A percentile compares a stretch with the other conserved stretches of the same genome.
Conservation (phyloP, 2,329 filamentous ascomycete species). For the Phialemoniopsis sp. region DNA sequence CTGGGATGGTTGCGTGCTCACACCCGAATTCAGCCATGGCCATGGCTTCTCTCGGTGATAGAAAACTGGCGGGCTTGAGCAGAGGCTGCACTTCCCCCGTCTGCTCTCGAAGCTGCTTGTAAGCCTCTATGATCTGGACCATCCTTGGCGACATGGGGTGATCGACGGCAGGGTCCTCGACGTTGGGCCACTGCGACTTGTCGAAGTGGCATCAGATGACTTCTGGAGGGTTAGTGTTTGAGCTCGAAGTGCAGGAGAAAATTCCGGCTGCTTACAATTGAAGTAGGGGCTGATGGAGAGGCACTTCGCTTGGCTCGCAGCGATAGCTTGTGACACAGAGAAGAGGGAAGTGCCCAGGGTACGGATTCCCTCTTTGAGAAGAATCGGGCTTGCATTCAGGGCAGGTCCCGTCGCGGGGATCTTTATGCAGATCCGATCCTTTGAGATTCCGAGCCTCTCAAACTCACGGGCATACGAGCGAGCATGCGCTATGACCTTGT, state of each 20-base stretch:
- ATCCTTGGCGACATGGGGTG: constrained; percentile 42
- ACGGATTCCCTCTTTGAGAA: constrained; percentile 37
- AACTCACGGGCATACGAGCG: constrained; percentile 42
- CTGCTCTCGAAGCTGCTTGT: constrained; percentile 36
- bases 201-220: neutral
- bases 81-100: constrained; percentile 44
- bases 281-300: constrained; percentile 46
- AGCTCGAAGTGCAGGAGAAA: no score
- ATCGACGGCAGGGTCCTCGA: constrained; percentile 38
- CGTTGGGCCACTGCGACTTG: constrained; percentile 31
- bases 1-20: constrained; percentile 38
- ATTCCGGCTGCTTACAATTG: constrained; percentile 35
- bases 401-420: constrained; percentile 44
- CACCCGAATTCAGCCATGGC: constrained; percentile 40
- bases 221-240: neutral
- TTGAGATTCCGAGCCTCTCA: constrained; percentile 33
- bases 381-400: constrained; percentile 35
- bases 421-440: constrained; percentile 46
- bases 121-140: constrained; percentile 43
- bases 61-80: constrained; percentile 35
- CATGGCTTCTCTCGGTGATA: constrained; percentile 37
- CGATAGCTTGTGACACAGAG: constrained; percentile 41
- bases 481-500: constrained; percentile 39
- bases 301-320: constrained; percentile 40
- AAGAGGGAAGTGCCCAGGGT: constrained; percentile 42